Evolutionary conservation across 495 filamentous ascomycete genomes (phyloP).

Genomic region (Tuber brumale): DNA sequence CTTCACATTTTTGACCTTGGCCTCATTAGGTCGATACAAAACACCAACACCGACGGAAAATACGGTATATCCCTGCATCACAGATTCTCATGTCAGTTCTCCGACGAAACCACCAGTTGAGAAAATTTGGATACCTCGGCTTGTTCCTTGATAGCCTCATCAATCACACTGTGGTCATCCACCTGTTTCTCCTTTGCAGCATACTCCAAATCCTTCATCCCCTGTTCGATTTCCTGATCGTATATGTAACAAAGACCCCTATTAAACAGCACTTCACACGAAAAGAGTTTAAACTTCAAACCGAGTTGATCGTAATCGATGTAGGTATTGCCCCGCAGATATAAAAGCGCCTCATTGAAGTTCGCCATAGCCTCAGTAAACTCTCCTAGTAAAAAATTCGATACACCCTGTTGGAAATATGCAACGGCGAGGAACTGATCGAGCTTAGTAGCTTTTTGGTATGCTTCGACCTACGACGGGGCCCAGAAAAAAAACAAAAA

Average conservation of each 20-base stretch:
- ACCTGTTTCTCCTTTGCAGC: slow-evolving; percentile 95
- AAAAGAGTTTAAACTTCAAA: slow-evolving; percentile 90
- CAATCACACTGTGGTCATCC: slow-evolving; percentile 92
- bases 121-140: slow-evolving; percentile 60
- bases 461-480: slow-evolving; percentile 72
- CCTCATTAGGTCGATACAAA: slow-evolving; percentile 89
- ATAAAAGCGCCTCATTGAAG: slow-evolving; percentile 96
- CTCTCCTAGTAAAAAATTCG: slow-evolving; percentile 93
- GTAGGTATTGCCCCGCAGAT: slow-evolving; percentile 88
- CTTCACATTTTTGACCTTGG: slow-evolving; percentile 97
- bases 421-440: slow-evolving; percentile 95
- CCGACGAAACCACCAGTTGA: neutral
- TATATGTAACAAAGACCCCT: slow-evolving; percentile 97
- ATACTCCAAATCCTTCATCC: slow-evolving; percentile 83
- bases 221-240: slow-evolving; percentile 78
- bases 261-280: slow-evolving; percentile 98
- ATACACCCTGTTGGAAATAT: slow-evolving; percentile 98
- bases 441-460: slow-evolving; percentile 78
- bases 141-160: slow-evolving; percentile 88
- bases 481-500: neutral
- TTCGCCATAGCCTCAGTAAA: slow-evolving; percentile 97
- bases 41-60: slow-evolving; percentile 97
- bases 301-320: slow-evolving; percentile 99
- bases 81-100: slow-evolving; percentile 22
- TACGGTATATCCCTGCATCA: slow-evolving; percentile 81